phyloP scores from a whole-genome alignment of 176 grass and related monocot species.

The Alloteropsis semialata region DNA sequence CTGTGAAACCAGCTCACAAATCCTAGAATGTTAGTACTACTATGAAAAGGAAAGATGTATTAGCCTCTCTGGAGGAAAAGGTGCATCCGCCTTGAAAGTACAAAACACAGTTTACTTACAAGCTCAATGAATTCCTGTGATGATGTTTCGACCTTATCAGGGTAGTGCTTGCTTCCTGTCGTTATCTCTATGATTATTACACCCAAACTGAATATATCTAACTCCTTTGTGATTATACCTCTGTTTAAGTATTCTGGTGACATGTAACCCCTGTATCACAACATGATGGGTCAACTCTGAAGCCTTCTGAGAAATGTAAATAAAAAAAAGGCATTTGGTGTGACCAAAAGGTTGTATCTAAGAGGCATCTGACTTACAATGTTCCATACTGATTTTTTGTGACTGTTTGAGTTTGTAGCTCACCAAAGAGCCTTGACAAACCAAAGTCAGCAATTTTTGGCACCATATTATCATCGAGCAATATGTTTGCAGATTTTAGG shows the following conservation, averaged over 20 bases:
- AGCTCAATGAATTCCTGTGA: background rate
- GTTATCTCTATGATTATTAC: background rate
- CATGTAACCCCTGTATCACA: background rate
- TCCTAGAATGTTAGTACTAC: background rate
- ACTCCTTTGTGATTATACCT: background rate
- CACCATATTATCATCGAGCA: too few species aligned
- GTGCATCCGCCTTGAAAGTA: background rate
- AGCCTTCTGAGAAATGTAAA: background rate
- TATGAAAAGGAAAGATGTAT: background rate
- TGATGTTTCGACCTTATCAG: background rate
- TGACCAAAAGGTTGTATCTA: background rate
- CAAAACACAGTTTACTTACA: background rate
- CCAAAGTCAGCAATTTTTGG: too few species aligned
- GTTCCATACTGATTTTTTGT: background rate
- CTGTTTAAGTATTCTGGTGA: background rate
- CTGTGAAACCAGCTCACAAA: background rate
- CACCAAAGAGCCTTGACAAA: too few species aligned
- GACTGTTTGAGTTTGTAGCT: background rate
- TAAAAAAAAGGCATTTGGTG: background rate
- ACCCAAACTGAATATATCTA: background rate
- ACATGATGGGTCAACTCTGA: background rate
- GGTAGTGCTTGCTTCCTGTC: background rate
- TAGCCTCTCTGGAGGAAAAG: background rate
- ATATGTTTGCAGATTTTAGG: too few species aligned
- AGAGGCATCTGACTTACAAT: background rate